Evolutionary conservation across 768 basidiomycete species (phyloP), one percentile per base, ranked within the genome.

Genomic region (Trametes cingulata): DNA sequence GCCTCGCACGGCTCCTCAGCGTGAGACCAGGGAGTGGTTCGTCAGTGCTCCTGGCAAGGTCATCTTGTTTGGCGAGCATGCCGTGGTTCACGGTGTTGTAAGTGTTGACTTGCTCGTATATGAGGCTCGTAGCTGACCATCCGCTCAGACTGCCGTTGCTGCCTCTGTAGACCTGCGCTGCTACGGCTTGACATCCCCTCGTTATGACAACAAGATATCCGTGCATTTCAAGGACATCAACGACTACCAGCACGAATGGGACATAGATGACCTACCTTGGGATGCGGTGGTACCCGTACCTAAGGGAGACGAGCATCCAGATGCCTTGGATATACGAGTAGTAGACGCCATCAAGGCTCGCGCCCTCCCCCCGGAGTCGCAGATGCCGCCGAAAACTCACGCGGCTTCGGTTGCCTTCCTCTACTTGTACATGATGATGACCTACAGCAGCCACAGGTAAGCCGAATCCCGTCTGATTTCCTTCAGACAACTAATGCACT

Each of bases 41-140:
- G 88, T 98, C 58, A 95, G 93, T 58, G 94, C 97, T 2, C 97
- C 97, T 8, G 97, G 97, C 24, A 99, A 99, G 71, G 91, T 98
- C 59, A 98, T 99, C 65, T 74, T 99, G 62, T 99, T 98, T 65
- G 97, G 97, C 48, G 97, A 99, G 75, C 97, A 99, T 74, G 96
- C 97, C 17, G 97, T 99, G 51, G 97, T 99, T 19, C 89, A 98
- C 72, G 97, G 97, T 54, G 90, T 94, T 51, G 94, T 95, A 71
- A 81, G 92, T 85, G 6, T 29, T 27, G 14, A 14, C 29, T 1
- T 7, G 19, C 36, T 59, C 33, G 0, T 4, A 19, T 7, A 6
- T 40, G 3, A 24, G 15, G 59, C 35, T 62, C 53, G 52, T 61
- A n/a, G 1, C 12, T 39, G 58, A 52, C 65, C 56, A 35, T 47